Evolutionary conservation across 2,329 filamentous ascomycete genomes (phyloP), one percentile per base, ranked within the genome.

Genomic region (Colletotrichum cuscutae): DNA sequence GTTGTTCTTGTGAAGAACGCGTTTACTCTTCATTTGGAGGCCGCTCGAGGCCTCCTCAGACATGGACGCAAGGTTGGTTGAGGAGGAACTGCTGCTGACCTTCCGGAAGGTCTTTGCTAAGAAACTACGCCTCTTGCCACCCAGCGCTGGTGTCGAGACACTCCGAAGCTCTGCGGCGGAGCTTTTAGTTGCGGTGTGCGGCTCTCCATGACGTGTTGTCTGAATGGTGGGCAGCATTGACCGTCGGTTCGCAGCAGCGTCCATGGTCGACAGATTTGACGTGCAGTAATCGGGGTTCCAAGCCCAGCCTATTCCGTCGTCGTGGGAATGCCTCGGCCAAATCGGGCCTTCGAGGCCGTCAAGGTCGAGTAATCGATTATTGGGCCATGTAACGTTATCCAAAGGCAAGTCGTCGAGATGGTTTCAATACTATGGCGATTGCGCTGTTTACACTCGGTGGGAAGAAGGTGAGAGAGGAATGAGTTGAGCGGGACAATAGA

Each of bases 1-100:
- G 81, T 77, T 19, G 78, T 80, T 77, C 56, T 85, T 85, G 61
- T 83, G 81, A 53, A 85, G 77, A 9, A 75, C 74, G 52, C 73
- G 71, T 15, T 74, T 74, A 13, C 58, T 63, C 7, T 65, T 65
- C 62, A 68, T 49, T 24, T 69, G 28, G 72, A 61, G 26, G 42
- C 42, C 62, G 32, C 42, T 24, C 8, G 68, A 58, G 12, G 70
- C 56, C n/a, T 67, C 56, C 42, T 67, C 64, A 24, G 67, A 58
- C 42, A 68, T 63, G 52, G 69, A 57, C 15, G 59, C 49, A 13
- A 74, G 65, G 30, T 75, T 73, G 52, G 74, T 66, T 3, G 74
- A 69, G 13, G 74, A 75, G 9, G 71, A 53, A 15, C 63, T 71
- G 64, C 67, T 74, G 67, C 73, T 75, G 61, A 76, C 72, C 66